These are phyloP conservation scores for Macrocybe gigantea DNA, from an alignment of 768 basidiomycete species.

Conservation along the genomic window DNA sequence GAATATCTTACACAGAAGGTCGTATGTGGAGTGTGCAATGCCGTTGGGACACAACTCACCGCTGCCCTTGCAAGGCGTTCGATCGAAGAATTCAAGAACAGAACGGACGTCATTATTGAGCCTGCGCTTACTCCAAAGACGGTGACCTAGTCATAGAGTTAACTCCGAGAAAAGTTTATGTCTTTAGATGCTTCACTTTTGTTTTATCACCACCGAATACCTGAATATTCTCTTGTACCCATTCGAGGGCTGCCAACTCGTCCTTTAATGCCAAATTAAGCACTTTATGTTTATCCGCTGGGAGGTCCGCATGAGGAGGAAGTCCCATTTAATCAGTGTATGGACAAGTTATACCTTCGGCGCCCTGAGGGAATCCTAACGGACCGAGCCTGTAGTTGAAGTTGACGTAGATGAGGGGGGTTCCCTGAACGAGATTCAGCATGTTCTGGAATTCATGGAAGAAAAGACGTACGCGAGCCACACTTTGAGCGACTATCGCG, in stretches of 20 bases:
- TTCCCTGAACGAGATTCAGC: slow-evolving; percentile 15
- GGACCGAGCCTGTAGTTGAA: slow-evolving; percentile 34
- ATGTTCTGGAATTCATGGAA: background rate
- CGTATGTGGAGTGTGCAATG: background rate
- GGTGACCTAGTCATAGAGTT: slow-evolving; percentile 25
- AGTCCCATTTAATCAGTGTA: background rate
- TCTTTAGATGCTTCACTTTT: slow-evolving; percentile 21
- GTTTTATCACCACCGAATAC: slow-evolving; percentile 50
- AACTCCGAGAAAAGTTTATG: background rate
- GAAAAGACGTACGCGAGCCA: slow-evolving; percentile 13
- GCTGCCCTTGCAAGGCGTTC: slow-evolving; percentile 21
- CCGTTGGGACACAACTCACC: slow-evolving; percentile 12
- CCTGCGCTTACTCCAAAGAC: slow-evolving; percentile 45
- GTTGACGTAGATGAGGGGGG: slow-evolving; percentile 40
- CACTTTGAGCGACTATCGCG: slow-evolving; percentile 20
- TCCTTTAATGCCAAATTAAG: slow-evolving; percentile 37
- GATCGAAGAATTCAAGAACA: slow-evolving; percentile 26
- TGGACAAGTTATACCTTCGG: slow-evolving; percentile 13
- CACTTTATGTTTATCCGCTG: slow-evolving; percentile 10
- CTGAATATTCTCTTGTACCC: slow-evolving; percentile 50
- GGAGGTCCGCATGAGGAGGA: background rate
- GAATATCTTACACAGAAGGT: slow-evolving; percentile 25
- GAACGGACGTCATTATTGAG: slow-evolving; percentile 33
- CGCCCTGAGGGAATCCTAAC: slow-evolving; percentile 27
- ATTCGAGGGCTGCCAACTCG: slow-evolving; percentile 31